Base-by-base conservation (phyloP, 371 early-diverging fungal species). In the Haplosporangium sp. region DNA sequence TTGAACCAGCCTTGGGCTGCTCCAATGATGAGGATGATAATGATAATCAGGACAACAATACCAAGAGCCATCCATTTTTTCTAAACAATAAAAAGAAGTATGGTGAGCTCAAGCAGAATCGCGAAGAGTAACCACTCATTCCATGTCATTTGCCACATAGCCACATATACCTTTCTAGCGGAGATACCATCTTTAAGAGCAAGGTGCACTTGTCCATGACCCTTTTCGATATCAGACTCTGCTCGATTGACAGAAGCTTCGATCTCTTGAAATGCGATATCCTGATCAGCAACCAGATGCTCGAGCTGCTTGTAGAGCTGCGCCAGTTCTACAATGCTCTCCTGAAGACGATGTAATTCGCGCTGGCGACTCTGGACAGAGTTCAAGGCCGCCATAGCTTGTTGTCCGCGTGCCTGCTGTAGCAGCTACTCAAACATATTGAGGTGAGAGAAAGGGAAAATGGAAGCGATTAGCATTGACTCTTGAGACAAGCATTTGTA, bases 401-500 rank as follows among this genome's bases (percentile, higher is more conserved):
- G 76, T 23, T 75, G 76, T 12, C 67, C 63, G 46, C 77, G 56
- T 18, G 67, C 67, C n/a, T 70, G 67, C 45, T 76, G 77, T 41
- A 76, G 36, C n/a, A 76, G 37, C 67, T 74, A 29, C 23, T 37
- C 2, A 53, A 53, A 13, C 37, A 18, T 16, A n/a, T 18, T 20
- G 4, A 6, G 14, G 23, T 41, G 41, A n/a, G 3, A 8, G 38
- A 10, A 12, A 10, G 14, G n/a, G 46, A 50, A 7, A 41, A 46
- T 20, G 37, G 48, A 37, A 14, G 20, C 36, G 38, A 40, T 36
- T 21, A 9, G 29, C 12, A 18, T 6, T 18, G 20, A 20, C 7
- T n/a, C 37, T 21, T 41, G 42, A 9, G 37, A 6, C 21, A 42
- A 42, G 29, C 29, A 29, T 4, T 4, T 29, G 29, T 29, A 29